Conservation (phyloP, 768 basidiomycete genomes). For the Lentinula sp. region DNA sequence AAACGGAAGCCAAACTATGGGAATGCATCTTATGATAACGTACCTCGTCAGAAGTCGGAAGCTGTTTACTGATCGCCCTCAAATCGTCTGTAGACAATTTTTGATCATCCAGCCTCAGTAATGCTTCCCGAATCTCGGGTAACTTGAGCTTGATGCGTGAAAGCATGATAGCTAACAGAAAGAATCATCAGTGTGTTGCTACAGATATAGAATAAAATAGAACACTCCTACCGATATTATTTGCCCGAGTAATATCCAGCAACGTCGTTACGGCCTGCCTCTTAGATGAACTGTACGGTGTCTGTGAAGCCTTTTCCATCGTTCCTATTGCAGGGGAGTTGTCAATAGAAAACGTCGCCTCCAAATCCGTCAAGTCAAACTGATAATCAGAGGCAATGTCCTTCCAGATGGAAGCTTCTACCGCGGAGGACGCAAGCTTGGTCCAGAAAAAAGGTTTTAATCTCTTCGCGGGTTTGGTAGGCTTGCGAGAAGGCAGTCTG, state of each 20-base stretch:
- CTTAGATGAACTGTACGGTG: conserved; percentile 31
- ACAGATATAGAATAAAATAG: neutral
- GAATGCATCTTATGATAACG: conserved; percentile 1
- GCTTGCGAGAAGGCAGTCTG: conserved; percentile 9
- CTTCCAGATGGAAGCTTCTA: conserved; percentile 63
- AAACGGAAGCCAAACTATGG: neutral
- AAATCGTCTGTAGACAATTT: conserved; percentile 69
- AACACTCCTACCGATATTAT: conserved; percentile 62
- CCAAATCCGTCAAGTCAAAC: conserved; percentile 66
- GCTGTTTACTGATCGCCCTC: conserved; percentile 63
- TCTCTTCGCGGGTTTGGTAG: conserved; percentile 19
- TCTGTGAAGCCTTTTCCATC: conserved; percentile 29
- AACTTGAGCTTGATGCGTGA: conserved; percentile 63
- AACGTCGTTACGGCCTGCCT: conserved; percentile 65
- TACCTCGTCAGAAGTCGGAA: conserved; percentile 83
- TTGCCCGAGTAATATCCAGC: conserved; percentile 75
- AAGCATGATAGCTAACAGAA: conserved; percentile 70
- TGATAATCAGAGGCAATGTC: conserved; percentile 36
- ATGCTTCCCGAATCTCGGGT: conserved; percentile 59
- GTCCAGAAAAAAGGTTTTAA: conserved; percentile 91
- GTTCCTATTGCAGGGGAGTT: conserved; percentile 20
- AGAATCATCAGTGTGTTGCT: conserved; percentile 5
- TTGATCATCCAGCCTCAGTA: conserved; percentile 68
- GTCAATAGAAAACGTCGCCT: conserved; percentile 65
- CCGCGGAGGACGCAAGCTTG: conserved; percentile 47